Percentiles rank a stretch among this genome's conserved stretches.
phyloP scores from a whole-genome alignment of 2,329 filamentous ascomycete species.

The Hymenoscyphus linearis region DNA sequence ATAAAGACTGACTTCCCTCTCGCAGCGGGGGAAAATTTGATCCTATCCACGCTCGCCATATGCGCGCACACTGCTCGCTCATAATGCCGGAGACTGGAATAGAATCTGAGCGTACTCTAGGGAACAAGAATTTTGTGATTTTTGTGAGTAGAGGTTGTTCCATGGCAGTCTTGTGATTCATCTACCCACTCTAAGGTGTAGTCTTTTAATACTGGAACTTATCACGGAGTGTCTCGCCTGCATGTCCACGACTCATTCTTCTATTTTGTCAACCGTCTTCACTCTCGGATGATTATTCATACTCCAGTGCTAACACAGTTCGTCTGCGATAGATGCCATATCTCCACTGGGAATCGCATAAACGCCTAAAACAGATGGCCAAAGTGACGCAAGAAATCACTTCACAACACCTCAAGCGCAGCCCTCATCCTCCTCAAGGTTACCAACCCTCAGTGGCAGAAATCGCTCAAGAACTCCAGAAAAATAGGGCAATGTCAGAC shows the following conservation, averaged over 20 bases:
- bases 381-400: constrained; percentile 4
- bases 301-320: not conserved
- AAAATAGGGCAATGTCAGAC: not conserved
- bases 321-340: constrained; percentile 8
- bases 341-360: constrained; percentile 10
- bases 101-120: not conserved
- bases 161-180: no score
- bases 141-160: constrained; percentile 1
- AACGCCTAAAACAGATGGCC: constrained; percentile 5
- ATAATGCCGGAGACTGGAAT: not conserved
- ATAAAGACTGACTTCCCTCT: not conserved
- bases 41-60: constrained; percentile 8
- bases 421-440: not conserved
- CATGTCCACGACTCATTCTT: no score
- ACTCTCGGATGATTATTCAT: no score
- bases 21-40: constrained; percentile 2
- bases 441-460: not conserved
- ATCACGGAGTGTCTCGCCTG: no score
- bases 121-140: constrained; percentile 8
- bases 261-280: no score
- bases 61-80: constrained; percentile 8
- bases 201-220: no score
- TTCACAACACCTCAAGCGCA: not conserved
- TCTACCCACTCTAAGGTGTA: no score
- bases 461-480: not conserved